Base-by-base conservation (phyloP, 1,284 basidiomycete species). In the Cryptococcus sp. region DNA sequence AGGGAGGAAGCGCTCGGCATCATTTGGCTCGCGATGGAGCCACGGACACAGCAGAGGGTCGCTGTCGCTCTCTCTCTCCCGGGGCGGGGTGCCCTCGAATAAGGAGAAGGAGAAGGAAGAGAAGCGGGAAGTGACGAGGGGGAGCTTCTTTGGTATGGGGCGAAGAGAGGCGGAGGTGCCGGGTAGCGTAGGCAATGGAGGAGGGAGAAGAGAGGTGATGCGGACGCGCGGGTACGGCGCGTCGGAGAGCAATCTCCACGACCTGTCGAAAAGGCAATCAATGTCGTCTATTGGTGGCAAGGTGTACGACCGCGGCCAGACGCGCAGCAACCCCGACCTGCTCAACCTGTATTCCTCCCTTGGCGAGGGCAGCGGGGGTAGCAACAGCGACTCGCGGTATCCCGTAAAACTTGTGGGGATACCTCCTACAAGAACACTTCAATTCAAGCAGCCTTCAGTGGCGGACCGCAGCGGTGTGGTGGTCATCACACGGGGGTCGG, bases 391-490 rank as follows among this genome's bases (percentile, higher is more conserved):
- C 43, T 56, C 50, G 9, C 44, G 55, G n/a, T 50, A 60, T 24
- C 59, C 52, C 21, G n/a, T 47, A n/a, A n/a, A n/a, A 21, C 36
- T 37, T 4, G 8, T 40, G 4, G 48, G 45, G 21, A 45, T 49
- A 18, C 50, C 44, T 13, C 13, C 53, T 2, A 59, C 47, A 3
- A 38, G 52, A 18, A 59, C 65, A 1, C 51, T 67, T 12, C 63
- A 63, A 13, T 62, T 67, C 46, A 61, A 59, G 39, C 62, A 65
- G 38, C 63, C 63, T 7, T 59, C 62, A 1, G 44, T 56, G 28
- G 53, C 60, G 13, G 60, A 61, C 37, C 35, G 46, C 15, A 60
- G 62, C 18, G 55, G 57, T 16, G 66, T 68, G 2, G 62, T 68
- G 2, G 49, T 68, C 35, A 66, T 68, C 42, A 55, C 40, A 16